Evolutionary conservation across 1,139 yeast genomes (phyloP).

Genomic region (Pichia terricola): DNA sequence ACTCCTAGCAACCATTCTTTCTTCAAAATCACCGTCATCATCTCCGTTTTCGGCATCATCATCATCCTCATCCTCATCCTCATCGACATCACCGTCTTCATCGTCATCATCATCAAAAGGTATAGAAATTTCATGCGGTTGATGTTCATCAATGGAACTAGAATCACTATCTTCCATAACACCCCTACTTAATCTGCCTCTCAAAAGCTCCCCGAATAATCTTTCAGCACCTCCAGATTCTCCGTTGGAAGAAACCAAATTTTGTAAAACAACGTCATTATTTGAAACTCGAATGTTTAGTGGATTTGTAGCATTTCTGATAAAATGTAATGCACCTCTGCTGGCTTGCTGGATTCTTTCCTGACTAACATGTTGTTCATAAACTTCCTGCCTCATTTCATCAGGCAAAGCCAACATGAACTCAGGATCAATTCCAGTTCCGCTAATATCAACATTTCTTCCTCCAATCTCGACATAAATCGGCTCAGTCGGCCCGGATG

Average conservation of each 20-base stretch:
- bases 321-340: constrained; percentile 36
- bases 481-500: constrained; percentile 33
- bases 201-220: not conserved
- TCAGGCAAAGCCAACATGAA: constrained; percentile 87
- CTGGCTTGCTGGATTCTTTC: constrained; percentile 25
- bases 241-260: too few species aligned
- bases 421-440: constrained; percentile 83
- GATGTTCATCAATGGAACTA: not conserved
- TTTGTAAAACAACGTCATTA: not conserved
- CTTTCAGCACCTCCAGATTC: too few species aligned
- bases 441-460: constrained; percentile 68
- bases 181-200: not conserved
- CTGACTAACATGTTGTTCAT: constrained; percentile 77
- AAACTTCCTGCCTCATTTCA: constrained; percentile 87
- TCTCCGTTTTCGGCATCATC: constrained; percentile 25
- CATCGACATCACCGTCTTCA: constrained; percentile 20
- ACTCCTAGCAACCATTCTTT: not conserved
- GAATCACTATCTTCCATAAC: not conserved
- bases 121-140: not conserved
- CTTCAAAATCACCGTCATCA: constrained; percentile 17
- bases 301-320: constrained; percentile 5
- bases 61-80: constrained; percentile 23
- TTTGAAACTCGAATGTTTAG: constrained; percentile 14
- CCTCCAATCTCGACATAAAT: constrained; percentile 71
- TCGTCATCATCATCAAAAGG: constrained; percentile 21